Evolutionary conservation across 1,284 basidiomycete species (phyloP), one percentile per base, ranked within the genome.

Genomic region (Singerocomus inundabilis): DNA sequence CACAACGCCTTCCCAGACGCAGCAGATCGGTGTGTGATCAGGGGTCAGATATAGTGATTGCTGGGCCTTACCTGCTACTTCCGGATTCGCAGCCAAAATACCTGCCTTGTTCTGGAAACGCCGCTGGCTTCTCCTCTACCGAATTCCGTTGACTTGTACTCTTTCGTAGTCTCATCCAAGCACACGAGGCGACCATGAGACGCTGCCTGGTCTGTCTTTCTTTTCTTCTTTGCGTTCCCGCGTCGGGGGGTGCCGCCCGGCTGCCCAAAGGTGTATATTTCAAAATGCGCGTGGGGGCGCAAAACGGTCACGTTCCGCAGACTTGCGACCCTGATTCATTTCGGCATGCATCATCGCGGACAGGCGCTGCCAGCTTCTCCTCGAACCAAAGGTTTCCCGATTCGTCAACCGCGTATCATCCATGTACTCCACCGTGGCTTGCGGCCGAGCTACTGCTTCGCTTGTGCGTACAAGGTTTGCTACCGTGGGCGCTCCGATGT

Each of bases 281-380:
- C 44, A 41, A 53, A 53, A 42, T 39, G 21, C 6, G 5, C 21
- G 34, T 30, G 44, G 39, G 39, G 33, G 31, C n/a, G 29, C 28
- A 44, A 44, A 34, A 32, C 37, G 11, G 16, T 12, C 49, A 43
- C 16, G 38, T 50, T 50, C 34, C 49, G 25, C 49, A 51, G 32
- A 35, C 34, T n/a, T 10, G n/a, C 49, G 54, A 48, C 62, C 62
- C 64, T 67, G 62, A 53, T 62, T 66, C 63, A 63, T 67, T 62
- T 67, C 64, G 64, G 64, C 51, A 51, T 53, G 8, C 46, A 52
- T 54, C 26, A 47, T 45, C 7, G 56, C 58, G 58, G 62, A 47
- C 44, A 35, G 33, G 55, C 26, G 36, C 51, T 44, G 28, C n/a
- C 13, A 6, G 32, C 37, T 59, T 51, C 53, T 31, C 42, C 57